A percentile compares a stretch with the other conserved stretches of the same genome.
Evolutionary conservation across 495 filamentous ascomycete genomes (phyloP).

Genomic region (Hypoxylon trugodes): DNA sequence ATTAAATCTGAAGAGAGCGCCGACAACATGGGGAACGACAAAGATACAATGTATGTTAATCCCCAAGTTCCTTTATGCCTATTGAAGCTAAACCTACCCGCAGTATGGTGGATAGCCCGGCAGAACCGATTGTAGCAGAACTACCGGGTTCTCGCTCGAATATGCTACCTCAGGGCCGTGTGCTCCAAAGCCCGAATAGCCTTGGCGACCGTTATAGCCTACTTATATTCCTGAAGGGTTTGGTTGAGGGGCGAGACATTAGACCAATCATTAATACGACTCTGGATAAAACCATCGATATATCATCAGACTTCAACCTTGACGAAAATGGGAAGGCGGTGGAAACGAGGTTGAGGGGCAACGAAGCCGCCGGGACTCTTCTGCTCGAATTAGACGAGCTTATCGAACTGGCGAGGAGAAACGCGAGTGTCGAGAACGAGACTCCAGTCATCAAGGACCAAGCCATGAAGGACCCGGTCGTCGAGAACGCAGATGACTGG

Average conservation of each 20-base stretch:
- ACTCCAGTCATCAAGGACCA: no score
- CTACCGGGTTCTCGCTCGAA: constrained; percentile 3
- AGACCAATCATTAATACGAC: no score
- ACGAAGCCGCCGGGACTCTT: neutral
- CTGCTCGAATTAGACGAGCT: neutral
- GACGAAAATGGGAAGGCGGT: neutral
- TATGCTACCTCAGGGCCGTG: neutral
- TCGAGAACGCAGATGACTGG: neutral
- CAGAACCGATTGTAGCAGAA: no score
- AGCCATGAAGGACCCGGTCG: no score
- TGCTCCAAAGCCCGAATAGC: neutral
- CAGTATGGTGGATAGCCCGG: no score
- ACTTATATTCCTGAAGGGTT: neutral
- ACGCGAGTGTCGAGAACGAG: neutral
- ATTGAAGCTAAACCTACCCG: no score
- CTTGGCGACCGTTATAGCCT: neutral
- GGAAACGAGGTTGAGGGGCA: neutral
- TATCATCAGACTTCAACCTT: no score
- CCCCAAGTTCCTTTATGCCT: no score
- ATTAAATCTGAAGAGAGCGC: no score
- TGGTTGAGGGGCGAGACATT: neutral
- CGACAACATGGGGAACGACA: no score
- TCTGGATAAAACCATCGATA: no score
- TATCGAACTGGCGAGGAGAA: neutral
- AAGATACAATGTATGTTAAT: no score